Base-by-base conservation (phyloP, 257 asterid species). In the Cordia subcordata region DNA sequence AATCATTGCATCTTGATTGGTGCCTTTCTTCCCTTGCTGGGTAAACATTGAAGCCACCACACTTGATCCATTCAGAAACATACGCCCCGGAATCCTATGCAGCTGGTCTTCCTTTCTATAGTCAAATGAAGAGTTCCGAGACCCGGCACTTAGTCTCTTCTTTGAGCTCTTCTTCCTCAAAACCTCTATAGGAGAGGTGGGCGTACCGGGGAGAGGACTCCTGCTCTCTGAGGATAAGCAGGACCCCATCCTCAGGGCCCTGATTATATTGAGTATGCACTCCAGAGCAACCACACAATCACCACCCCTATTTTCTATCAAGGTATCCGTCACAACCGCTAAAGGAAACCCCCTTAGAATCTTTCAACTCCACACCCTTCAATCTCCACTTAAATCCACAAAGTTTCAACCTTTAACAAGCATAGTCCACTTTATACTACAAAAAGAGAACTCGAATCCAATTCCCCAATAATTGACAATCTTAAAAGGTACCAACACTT, bases 201-300 rank as follows among this genome's bases (percentile, higher is more conserved):
- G 94, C 65, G 98, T 83, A 50, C 85, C 85, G 14, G 85, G 77
- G 71, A 75, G 71, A 42, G 94, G 88, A 90, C 77, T 84, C 94
- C 94, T 73, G 88, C 95, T 85, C 74, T 88, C 98, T 8, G 72
- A 39, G 23, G 96, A 74, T 59, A 91, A 78, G 82, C 98, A 91
- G 98, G 95, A 88, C 82, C 98, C 98, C 96, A 84, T 82, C 72
- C 91, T 77, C 51, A 88, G 95, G 87, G 96, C 93, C 95, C 98
- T 81, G 80, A 88, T 65, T 60, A 88, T 44, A 75, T 84, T 77
- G 54, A 91, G 75, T 58, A 91, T 64, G 82, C 96, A 91, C 85
- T 91, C 98, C 95, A 91, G 90, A 80, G 78, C 92, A 74, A 77
- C 90, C 20, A 77, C 46, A 52, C 95, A 86, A 70, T 81, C 75